These are phyloP conservation scores for Blumeriella jaapii DNA, from an alignment of 2,329 filamentous ascomycete genomes.

Conservation along the genomic window DNA sequence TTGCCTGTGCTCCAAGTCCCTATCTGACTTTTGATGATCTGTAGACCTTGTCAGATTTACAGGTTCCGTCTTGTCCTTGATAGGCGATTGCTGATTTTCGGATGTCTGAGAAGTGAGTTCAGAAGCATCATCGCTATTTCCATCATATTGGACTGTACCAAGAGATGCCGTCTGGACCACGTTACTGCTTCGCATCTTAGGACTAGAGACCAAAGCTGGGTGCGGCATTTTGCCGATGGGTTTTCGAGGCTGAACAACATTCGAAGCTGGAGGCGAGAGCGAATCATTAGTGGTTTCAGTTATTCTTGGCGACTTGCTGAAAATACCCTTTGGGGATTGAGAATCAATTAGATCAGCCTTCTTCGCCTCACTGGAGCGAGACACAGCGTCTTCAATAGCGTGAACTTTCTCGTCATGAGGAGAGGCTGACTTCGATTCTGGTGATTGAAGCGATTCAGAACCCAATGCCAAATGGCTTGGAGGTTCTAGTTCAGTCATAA, in stretches of 20 bases:
- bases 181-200: constrained; percentile 9
- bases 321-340: constrained; percentile 19
- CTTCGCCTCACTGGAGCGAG: constrained; percentile 2
- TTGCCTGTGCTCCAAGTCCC: background rate
- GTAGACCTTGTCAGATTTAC: background rate
- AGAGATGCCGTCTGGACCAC: background rate
- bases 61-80: background rate
- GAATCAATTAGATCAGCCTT: constrained; percentile 15
- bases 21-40: constrained; percentile 2
- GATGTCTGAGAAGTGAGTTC: constrained; percentile 5
- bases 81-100: constrained; percentile 2
- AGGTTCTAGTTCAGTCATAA: background rate
- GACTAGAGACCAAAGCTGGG: constrained; percentile 17
- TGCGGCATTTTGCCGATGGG: constrained; percentile 18
- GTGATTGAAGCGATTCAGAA: too few species aligned
- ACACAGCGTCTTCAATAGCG: background rate
- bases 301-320: constrained; percentile 16
- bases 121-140: constrained; percentile 3
- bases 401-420: background rate
- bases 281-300: constrained; percentile 11
- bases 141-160: background rate
- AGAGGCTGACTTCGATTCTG: background rate
- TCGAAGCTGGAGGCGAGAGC: constrained; percentile 7
- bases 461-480: too few species aligned
- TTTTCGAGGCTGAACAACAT: constrained; percentile 11